A percentile compares a stretch with the other conserved stretches of the same genome.
These are phyloP conservation scores for Fusarium sp. DNA, from an alignment of 2,329 filamentous ascomycete genomes.

Conservation along the genomic window DNA sequence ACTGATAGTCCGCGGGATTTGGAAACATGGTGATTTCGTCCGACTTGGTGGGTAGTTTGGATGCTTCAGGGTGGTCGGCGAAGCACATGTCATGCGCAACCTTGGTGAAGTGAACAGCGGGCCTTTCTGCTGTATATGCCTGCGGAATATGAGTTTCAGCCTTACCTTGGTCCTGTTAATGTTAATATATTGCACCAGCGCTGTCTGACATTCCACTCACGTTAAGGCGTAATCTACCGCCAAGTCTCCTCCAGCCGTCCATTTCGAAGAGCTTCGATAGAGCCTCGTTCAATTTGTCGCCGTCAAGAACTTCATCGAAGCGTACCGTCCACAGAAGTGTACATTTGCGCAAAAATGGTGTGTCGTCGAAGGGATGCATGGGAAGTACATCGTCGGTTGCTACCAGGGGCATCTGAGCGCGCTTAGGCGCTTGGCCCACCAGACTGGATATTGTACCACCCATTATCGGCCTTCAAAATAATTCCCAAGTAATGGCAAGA, in stretches of 20 bases:
- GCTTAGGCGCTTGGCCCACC: no score
- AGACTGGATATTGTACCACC: no score
- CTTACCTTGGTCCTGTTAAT: conserved; percentile 25
- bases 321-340: conserved; percentile 44
- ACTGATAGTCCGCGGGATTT: not conserved
- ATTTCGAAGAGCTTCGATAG: conserved; percentile 40
- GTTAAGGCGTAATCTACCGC: conserved; percentile 49
- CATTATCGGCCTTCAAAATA: no score
- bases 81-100: conserved; percentile 54
- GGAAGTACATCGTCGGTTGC: conserved; percentile 49
- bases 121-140: conserved; percentile 50
- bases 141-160: conserved; percentile 53
- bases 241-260: conserved; percentile 60
- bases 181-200: no score
- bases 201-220: no score
- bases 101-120: conserved; percentile 58
- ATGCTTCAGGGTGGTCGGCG: conserved; percentile 57
- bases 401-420: not conserved
- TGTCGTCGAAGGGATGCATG: conserved; percentile 52
- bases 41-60: conserved; percentile 51
- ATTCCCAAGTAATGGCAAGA: no score
- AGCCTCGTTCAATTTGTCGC: conserved; percentile 49
- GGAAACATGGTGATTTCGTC: not conserved
- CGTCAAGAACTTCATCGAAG: conserved; percentile 53
- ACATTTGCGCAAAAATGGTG: conserved; percentile 41